Conservation (phyloP, 306 rosid genomes). For the Begonia masoniana region DNA sequence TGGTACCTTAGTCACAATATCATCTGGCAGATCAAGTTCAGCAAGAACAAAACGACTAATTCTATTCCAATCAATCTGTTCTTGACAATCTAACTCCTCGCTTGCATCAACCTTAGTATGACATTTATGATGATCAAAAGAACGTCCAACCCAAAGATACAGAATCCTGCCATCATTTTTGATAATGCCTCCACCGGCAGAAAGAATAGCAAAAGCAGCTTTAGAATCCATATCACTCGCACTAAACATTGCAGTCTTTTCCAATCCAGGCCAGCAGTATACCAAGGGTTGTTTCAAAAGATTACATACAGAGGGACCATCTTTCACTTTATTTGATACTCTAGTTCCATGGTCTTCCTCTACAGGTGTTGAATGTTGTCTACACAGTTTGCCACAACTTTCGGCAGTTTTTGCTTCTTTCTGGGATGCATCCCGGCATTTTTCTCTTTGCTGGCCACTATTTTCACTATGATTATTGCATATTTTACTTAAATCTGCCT, state of each 20-base stretch:
- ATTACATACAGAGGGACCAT: no score
- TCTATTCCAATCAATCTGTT: not conserved
- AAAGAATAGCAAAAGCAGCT: conserved; percentile 58
- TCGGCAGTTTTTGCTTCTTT: no score
- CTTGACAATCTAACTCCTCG: not conserved
- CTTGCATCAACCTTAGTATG: conserved; percentile 15
- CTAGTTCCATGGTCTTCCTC: no score
- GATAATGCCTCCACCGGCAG: conserved; percentile 29
- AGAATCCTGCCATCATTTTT: conserved; percentile 30
- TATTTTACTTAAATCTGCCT: conserved; percentile 20
- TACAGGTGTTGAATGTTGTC: no score
- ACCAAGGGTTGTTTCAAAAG: conserved; percentile 24
- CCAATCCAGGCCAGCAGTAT: conserved; percentile 74
- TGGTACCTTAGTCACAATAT: not conserved
- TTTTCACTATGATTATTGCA: no score
- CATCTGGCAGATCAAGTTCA: not conserved
- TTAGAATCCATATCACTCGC: conserved; percentile 51
- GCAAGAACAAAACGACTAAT: not conserved
- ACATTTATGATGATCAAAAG: conserved; percentile 30
- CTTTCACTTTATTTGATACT: no score
- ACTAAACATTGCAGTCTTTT: conserved; percentile 38
- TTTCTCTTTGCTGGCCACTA: no score
- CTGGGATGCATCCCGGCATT: no score
- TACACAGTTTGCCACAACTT: no score
- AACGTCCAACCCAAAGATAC: conserved; percentile 80